phyloP scores from a whole-genome alignment of 78 protist genomes.

The Dictyostelium capitatum region DNA sequence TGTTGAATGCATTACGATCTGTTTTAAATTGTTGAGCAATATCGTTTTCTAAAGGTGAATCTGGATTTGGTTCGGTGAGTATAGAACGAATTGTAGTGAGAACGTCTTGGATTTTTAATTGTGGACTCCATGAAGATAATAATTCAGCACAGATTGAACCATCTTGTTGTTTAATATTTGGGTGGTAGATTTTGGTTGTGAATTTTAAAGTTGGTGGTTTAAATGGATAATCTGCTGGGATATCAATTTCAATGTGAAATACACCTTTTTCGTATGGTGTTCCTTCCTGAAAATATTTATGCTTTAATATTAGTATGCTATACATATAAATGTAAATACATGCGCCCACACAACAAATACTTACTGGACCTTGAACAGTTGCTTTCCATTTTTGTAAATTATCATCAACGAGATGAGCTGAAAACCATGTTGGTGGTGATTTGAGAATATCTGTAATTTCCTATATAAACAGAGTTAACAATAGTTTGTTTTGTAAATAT shows the following conservation, averaged over 20 bases:
- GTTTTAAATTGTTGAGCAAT: constrained; percentile 84
- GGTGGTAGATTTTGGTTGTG: constrained; percentile 88
- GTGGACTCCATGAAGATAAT: constrained; percentile 84
- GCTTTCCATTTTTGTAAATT: constrained; percentile 75
- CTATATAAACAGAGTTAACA: not conserved
- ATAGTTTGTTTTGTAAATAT: not conserved
- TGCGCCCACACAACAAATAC: too few relatives aligned
- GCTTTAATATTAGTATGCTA: too few relatives aligned
- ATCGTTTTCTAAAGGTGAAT: constrained; percentile 79
- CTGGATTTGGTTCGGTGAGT: constrained; percentile 86
- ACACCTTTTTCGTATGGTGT: constrained; percentile 91
- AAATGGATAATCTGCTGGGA: constrained; percentile 90
- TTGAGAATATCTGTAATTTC: constrained; percentile 47
- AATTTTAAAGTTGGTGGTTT: constrained; percentile 89
- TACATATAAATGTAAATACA: too few relatives aligned
- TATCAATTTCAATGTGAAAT: constrained; percentile 78
- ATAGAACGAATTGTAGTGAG: constrained; percentile 68
- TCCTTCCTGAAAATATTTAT: constrained; percentile 61
- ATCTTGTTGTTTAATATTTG: constrained; percentile 83
- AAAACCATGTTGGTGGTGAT: constrained; percentile 68
- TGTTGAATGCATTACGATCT: constrained; percentile 81
- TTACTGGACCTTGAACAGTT: constrained; percentile 65
- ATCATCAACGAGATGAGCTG: constrained; percentile 58
- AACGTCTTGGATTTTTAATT: constrained; percentile 81
- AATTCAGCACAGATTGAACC: constrained; percentile 89